Evolutionary conservation across 2,329 filamentous ascomycete genomes (phyloP).

Genomic region (Mariannaea elegans): DNA sequence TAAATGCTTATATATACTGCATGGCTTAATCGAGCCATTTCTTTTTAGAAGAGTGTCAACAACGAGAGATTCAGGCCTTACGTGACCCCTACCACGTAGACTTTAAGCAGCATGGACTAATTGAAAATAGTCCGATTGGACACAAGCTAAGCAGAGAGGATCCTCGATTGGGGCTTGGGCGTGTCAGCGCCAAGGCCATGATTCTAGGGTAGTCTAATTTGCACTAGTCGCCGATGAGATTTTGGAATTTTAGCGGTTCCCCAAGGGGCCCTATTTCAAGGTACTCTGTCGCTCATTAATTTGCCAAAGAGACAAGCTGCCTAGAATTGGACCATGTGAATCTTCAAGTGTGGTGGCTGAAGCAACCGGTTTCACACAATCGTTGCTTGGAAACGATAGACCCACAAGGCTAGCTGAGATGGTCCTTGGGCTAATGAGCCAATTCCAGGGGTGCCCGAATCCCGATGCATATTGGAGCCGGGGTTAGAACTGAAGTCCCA

Average conservation of each 20-base stretch:
- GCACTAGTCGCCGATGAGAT: no score
- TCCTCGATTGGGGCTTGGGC: neutral
- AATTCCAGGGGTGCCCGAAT: constrained; percentile 3
- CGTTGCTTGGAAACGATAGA: neutral
- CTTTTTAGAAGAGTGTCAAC: neutral
- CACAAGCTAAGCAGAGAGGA: neutral
- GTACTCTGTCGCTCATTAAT: neutral
- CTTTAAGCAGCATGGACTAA: constrained; percentile 9
- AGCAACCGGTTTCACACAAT: neutral
- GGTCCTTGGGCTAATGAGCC: constrained; percentile 28
- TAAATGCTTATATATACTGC: constrained; percentile 18
- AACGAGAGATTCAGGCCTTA: neutral
- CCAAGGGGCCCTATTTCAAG: neutral
- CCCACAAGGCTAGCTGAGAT: constrained; percentile 29
- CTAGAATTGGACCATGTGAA: neutral
- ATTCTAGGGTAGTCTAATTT: neutral
- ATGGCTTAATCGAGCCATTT: neutral
- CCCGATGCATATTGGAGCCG: neutral
- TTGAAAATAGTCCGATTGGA: constrained; percentile 6
- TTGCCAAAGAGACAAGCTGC: neutral
- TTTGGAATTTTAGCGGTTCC: no score
- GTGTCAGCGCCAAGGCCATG: neutral
- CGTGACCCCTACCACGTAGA: neutral
- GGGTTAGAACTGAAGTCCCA: constrained; percentile 23
- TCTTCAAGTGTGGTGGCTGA: neutral